Evolutionary conservation across 176 grass and related monocot species (phyloP).

Genomic region (Juncus effusus): DNA sequence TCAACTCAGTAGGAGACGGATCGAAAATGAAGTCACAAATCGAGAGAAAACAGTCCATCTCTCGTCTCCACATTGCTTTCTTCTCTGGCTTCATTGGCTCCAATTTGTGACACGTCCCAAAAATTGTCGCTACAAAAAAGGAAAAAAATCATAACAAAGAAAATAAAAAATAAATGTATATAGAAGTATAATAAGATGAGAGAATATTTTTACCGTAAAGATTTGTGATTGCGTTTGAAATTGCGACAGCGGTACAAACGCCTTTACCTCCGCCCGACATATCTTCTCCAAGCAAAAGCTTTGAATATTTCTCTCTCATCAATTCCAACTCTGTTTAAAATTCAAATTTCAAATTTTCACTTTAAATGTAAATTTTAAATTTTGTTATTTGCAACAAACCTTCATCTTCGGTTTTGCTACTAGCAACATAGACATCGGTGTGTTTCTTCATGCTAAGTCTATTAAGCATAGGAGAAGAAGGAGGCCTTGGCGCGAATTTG

Average conservation of each 20-base stretch:
- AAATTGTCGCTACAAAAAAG: conserved; percentile 61
- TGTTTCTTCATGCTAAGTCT: conserved; percentile 26
- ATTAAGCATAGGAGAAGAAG: conserved; percentile 24
- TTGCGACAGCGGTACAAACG: conserved; percentile 55
- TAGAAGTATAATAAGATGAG: background rate
- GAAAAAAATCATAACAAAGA: background rate
- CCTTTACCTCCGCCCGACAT: conserved; percentile 50
- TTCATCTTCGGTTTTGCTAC: conserved; percentile 19
- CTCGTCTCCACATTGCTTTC: conserved; percentile 89
- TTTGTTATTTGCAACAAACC: conserved; percentile 1
- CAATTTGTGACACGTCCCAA: conserved; percentile 71
- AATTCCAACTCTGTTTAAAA: conserved; percentile 20
- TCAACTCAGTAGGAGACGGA: conserved; percentile 61
- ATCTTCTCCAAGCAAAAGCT: conserved; percentile 52
- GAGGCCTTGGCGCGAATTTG: background rate
- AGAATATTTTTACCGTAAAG: conserved; percentile 58
- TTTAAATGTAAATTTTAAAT: background rate
- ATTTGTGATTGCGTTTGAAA: conserved; percentile 97
- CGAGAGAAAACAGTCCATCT: conserved; percentile 96
- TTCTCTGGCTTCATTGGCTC: conserved; percentile 63
- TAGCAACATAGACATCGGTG: background rate
- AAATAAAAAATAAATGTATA: background rate
- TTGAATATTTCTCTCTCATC: conserved; percentile 52
- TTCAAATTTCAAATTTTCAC: background rate
- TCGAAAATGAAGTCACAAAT: conserved; percentile 89